A percentile compares a stretch with the other conserved stretches of the same genome.
Evolutionary conservation across 768 basidiomycete genomes (phyloP).

Genomic region (Boletus edulis): DNA sequence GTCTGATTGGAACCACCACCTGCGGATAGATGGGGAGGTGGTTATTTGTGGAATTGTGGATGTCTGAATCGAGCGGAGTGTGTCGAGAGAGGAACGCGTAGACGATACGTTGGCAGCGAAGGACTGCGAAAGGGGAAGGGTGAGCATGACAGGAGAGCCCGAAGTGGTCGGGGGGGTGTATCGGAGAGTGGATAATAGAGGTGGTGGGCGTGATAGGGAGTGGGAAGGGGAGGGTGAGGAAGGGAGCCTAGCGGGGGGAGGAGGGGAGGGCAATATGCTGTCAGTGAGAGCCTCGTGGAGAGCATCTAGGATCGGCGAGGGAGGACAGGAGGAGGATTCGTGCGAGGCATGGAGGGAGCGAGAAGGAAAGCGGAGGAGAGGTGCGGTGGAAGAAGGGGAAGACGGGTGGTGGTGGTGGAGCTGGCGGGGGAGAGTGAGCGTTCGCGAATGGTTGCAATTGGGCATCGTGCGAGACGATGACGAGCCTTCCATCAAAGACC

Average conservation of each 20-base stretch:
- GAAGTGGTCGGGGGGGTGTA: conserved; percentile 49
- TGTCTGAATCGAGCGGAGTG: conserved; percentile 47
- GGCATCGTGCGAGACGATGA: neutral
- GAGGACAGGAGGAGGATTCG: conserved; percentile 23
- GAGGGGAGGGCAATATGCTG: conserved; percentile 36
- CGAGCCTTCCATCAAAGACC: conserved; percentile 10
- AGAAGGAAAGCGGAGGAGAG: conserved; percentile 18
- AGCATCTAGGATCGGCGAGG: conserved; percentile 39
- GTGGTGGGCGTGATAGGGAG: conserved; percentile 43
- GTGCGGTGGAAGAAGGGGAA: neutral
- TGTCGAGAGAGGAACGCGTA: conserved; percentile 52
- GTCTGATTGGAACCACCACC: conserved; percentile 56
- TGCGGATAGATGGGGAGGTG: conserved; percentile 22
- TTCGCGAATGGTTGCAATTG: neutral
- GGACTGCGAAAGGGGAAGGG: conserved; percentile 18
- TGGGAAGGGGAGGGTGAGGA: conserved; percentile 10
- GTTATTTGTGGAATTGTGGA: conserved; percentile 27
- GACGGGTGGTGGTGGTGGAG: neutral
- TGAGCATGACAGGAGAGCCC: conserved; percentile 10
- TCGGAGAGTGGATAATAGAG: conserved; percentile 53
- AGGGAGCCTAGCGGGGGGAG: conserved; percentile 44
- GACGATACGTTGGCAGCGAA: conserved; percentile 23
- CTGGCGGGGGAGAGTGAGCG: conserved; percentile 16
- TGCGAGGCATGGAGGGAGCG: neutral
- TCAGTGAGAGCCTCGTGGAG: conserved; percentile 48